Base-by-base conservation (phyloP, 2,329 filamentous ascomycete genomes). In the Beauveria asiatica region DNA sequence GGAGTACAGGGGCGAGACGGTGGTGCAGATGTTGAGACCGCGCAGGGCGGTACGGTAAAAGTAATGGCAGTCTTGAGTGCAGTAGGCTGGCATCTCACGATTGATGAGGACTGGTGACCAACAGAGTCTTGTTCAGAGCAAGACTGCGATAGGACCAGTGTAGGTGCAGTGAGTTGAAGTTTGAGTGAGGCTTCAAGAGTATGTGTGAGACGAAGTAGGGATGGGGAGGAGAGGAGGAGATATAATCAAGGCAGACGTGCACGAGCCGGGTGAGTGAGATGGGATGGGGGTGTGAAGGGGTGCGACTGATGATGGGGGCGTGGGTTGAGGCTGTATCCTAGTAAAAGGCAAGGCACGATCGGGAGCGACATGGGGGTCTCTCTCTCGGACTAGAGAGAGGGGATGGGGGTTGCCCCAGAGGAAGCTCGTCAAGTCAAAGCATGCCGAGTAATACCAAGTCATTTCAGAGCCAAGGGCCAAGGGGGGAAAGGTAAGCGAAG, bases 31-130 rank as follows among this genome's bases (percentile, higher is more conserved):
- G 70, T 89, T 93, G 68, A 96, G 79, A 71, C 92, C 87, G 80
- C 90, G 90, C 77, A 96, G 78, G 71, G 90, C 89, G 74, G 87
- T 95, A 80, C 90, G 90, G 79, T 90, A 94, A 77, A 96, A 95
- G 77, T 95, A 95, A 73, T 95, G 90, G 70, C 89, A 95, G 75
- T 95, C 89, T 80, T 94, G 87, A 61, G 90, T 79, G 75, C 80
- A 95, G 74, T 90, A 93, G 68, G 81, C 75, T 79, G 89, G 89
- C 90, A 95, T 95, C 78, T 56, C 59, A 60, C 58, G 51, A 48
- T 37, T 37, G 33, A 16, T 50, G 42, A 48, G 42, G 44, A 17
- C 30, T 23, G 45, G n/a, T 44, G 59, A 44, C 57, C 48, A 53
- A 27, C 41, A 59, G 49, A 59, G 57, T 59, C 44, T 59, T 48